Conservation (phyloP, 2,329 filamentous ascomycete species). For the Atkinsonella hypoxylon region DNA sequence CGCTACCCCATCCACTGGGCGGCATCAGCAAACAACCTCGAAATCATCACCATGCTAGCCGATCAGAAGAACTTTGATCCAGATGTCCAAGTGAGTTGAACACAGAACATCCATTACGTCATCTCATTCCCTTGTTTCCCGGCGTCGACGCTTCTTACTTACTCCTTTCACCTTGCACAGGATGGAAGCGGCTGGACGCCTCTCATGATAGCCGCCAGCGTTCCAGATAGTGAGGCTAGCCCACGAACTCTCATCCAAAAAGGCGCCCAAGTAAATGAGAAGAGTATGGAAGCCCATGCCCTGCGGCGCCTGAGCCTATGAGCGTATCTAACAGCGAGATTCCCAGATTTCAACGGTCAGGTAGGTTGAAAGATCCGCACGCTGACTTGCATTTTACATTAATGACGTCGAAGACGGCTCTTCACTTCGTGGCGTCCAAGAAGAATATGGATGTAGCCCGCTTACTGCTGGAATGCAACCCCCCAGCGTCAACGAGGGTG, state of each 20-base stretch:
- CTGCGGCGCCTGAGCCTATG: neutral
- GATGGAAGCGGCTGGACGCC: conserved; percentile 75
- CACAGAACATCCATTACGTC: neutral
- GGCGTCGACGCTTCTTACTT: neutral
- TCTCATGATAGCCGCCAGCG: conserved; percentile 69
- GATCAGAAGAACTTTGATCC: conserved; percentile 66
- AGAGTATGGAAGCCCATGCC: conserved; percentile 36
- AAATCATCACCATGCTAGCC: conserved; percentile 62
- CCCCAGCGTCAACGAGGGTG: conserved; percentile 60
- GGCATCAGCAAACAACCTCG: conserved; percentile 64
- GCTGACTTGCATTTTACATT: neutral
- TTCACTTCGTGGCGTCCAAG: conserved; percentile 90
- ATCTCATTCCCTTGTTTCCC: no score
- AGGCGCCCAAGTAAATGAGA: conserved; percentile 61
- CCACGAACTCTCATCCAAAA: conserved; percentile 56
- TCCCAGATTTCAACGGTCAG: conserved; percentile 44
- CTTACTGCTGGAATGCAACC: conserved; percentile 59
- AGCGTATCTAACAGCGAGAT: neutral
- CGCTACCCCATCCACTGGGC: conserved; percentile 93
- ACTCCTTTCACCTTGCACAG: conserved; percentile 20
- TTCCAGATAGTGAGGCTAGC: conserved; percentile 59
- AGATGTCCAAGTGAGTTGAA: conserved; percentile 53
- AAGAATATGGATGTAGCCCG: conserved; percentile 71
- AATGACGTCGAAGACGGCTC: conserved; percentile 50
- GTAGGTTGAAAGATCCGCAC: conserved; percentile 20